phyloP scores from a whole-genome alignment of 129 eudicot species.

The Flaveria trinervia region DNA sequence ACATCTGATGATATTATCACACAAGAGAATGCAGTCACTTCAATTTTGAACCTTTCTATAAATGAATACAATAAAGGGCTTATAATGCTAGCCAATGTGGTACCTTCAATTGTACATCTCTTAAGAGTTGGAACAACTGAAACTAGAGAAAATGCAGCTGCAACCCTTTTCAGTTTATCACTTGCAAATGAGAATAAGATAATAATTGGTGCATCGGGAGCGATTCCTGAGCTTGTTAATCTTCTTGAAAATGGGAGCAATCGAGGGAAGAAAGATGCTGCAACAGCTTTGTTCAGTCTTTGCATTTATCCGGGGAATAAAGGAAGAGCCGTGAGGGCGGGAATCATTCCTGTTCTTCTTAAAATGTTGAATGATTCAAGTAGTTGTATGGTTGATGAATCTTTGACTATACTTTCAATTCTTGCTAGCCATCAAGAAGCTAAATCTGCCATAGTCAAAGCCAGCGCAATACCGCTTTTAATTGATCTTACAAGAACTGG shows the following conservation, averaged over 20 bases:
- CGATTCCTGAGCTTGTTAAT: constrained; percentile 70
- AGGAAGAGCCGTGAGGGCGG: constrained; percentile 88
- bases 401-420: constrained; percentile 79
- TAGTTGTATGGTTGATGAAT: constrained; percentile 78
- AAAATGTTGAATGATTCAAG: constrained; percentile 72
- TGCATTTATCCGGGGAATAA: constrained; percentile 92
- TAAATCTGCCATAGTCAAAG: constrained; percentile 71
- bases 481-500: constrained; percentile 81
- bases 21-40: constrained; percentile 86
- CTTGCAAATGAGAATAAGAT: constrained; percentile 82
- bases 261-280: constrained; percentile 94
- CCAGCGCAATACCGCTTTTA: constrained; percentile 71
- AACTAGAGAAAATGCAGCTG: constrained; percentile 84
- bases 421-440: constrained; percentile 94
- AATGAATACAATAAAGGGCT: constrained; percentile 73
- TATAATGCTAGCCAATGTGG: constrained; percentile 80
- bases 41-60: constrained; percentile 76
- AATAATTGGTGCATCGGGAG: constrained; percentile 84
- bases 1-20: constrained; percentile 57
- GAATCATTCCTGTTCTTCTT: constrained; percentile 61
- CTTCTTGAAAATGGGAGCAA: constrained; percentile 68
- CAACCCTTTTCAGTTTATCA: constrained; percentile 83
- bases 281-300: constrained; percentile 82
- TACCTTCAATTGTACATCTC: constrained; percentile 74
- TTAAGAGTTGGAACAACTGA: constrained; percentile 77